Conservation (phyloP, 768 basidiomycete genomes). For the Lactifluus echinatus region DNA sequence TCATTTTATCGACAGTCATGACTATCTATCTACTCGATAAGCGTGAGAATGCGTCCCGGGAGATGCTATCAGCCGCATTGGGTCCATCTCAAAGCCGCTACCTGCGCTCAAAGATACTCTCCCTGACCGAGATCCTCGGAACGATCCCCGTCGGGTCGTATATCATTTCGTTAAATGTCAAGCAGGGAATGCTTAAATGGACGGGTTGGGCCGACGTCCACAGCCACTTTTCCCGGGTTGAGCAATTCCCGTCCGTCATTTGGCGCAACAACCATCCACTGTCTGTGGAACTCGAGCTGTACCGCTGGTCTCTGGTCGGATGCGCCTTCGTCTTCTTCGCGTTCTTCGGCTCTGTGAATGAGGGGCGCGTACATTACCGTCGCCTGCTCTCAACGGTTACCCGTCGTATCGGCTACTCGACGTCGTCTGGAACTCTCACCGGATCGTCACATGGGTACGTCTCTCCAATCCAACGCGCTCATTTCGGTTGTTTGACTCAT, state of each 20-base stretch:
- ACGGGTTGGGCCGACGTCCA: slow-evolving; percentile 44
- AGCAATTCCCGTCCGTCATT: slow-evolving; percentile 31
- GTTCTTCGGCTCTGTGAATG: slow-evolving; percentile 47
- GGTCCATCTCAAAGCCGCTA: slow-evolving; percentile 42
- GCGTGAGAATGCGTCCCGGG: slow-evolving; percentile 24
- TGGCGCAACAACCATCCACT: no score
- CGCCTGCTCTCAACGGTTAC: slow-evolving; percentile 22
- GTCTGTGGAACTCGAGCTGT: no score
- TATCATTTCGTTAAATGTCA: slow-evolving; percentile 23
- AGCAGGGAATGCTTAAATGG: slow-evolving; percentile 30
- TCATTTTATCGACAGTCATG: slow-evolving; percentile 18
- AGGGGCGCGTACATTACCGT: slow-evolving; percentile 35
- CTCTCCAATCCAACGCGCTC: no score
- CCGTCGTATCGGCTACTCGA: slow-evolving; percentile 24
- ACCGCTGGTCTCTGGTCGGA: slow-evolving; percentile 34
- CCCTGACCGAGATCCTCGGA: slow-evolving; percentile 26
- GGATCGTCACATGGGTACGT: slow-evolving; percentile 4
- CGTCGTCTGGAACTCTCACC: not conserved
- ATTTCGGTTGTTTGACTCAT: not conserved
- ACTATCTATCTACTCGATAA: slow-evolving; percentile 24
- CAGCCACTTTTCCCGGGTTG: slow-evolving; percentile 35
- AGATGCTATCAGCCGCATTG: slow-evolving; percentile 24
- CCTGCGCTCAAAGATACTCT: slow-evolving; percentile 31
- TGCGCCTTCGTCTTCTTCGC: slow-evolving; percentile 37
- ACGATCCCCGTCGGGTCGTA: slow-evolving; percentile 28